Evolutionary conservation across 2,329 filamentous ascomycete genomes (phyloP).

Genomic region (Fusarium sp.): DNA sequence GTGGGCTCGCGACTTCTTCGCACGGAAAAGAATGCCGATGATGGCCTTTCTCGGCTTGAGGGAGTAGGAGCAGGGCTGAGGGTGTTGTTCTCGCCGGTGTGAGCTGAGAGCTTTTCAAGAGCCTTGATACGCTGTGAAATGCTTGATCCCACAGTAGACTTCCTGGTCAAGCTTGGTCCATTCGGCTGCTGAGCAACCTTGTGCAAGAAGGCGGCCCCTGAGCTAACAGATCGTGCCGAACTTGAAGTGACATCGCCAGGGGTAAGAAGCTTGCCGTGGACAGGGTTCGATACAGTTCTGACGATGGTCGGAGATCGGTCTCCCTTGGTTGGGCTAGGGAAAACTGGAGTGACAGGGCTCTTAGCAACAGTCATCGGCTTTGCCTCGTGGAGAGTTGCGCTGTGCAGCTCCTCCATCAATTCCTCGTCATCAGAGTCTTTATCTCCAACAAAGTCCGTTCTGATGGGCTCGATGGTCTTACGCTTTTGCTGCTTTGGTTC

Average conservation of each 20-base stretch:
- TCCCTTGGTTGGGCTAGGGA: conserved; percentile 54
- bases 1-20: conserved; percentile 63
- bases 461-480: conserved; percentile 67
- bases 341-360: conserved; percentile 81
- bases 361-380: conserved; percentile 83
- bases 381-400: conserved; percentile 86
- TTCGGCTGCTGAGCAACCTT: conserved; percentile 66
- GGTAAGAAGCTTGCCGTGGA: conserved; percentile 59
- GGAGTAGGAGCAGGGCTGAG: conserved; percentile 16
- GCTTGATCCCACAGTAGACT: conserved; percentile 86
- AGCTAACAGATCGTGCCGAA: conserved; percentile 67
- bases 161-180: conserved; percentile 66
- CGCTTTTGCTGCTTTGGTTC: conserved; percentile 46
- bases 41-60: conserved; percentile 57
- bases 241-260: conserved; percentile 62
- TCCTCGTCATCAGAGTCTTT: conserved; percentile 77
- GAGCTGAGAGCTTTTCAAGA: conserved; percentile 79
- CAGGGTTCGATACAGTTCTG: conserved; percentile 64
- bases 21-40: conserved; percentile 71
- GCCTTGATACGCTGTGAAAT: conserved; percentile 97
- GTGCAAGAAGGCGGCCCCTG: conserved; percentile 68
- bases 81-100: conserved; percentile 45
- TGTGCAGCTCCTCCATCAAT: conserved; percentile 86
- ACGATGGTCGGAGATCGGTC: conserved; percentile 48
- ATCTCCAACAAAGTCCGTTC: conserved; percentile 57